Evolutionary conservation across 768 basidiomycete species (phyloP).

Genomic region (Calvatia gigantea): DNA sequence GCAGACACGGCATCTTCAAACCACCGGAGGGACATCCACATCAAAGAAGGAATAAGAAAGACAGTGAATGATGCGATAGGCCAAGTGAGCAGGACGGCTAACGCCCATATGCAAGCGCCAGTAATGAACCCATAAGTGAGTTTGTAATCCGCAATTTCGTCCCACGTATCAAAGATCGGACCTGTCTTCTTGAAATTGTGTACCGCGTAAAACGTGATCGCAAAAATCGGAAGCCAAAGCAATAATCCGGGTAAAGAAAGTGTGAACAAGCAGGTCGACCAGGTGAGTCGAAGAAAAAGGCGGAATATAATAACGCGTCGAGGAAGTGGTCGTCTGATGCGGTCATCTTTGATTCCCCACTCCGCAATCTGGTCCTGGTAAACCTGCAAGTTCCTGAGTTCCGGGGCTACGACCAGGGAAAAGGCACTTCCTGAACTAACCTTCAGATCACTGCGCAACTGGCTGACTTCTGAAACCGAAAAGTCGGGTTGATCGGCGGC

Average conservation of each 20-base stretch:
- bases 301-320: constrained; percentile 56
- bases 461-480: constrained; percentile 24
- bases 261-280: constrained; percentile 57
- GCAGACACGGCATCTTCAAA: constrained; percentile 80
- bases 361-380: constrained; percentile 72
- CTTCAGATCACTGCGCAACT: constrained; percentile 55
- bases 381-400: constrained; percentile 33
- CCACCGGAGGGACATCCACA: constrained; percentile 93
- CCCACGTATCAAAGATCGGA: constrained; percentile 82
- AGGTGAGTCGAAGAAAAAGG: constrained; percentile 59
- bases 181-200: constrained; percentile 78
- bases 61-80: constrained; percentile 57
- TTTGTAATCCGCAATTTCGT: constrained; percentile 89
- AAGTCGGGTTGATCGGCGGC: constrained; percentile 22
- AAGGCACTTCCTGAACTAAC: constrained; percentile 29
- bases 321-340: constrained; percentile 64
- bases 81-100: constrained; percentile 53
- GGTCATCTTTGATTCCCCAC: constrained; percentile 81
- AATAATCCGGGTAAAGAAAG: constrained; percentile 73
- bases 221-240: constrained; percentile 82
- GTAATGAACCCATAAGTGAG: constrained; percentile 78
- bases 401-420: constrained; percentile 1
- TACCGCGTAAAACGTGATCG: constrained; percentile 65
- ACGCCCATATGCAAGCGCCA: constrained; percentile 64
- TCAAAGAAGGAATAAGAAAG: constrained; percentile 62